Conservation (phyloP, 306 rosid species). For the Lablab purpureus region DNA sequence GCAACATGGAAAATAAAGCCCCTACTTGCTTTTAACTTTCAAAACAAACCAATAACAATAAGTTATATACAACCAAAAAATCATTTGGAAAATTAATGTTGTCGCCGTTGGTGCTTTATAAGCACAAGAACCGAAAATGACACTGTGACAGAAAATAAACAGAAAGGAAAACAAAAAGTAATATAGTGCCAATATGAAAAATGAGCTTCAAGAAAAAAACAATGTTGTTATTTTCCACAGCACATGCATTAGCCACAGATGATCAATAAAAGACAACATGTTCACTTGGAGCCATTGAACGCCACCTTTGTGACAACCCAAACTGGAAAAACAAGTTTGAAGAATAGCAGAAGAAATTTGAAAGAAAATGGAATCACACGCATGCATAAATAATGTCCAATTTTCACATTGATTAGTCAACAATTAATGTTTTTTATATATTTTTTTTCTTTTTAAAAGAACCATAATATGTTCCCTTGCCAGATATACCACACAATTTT, state of each 20-base stretch:
- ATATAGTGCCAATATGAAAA: background rate
- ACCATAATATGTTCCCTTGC: background rate
- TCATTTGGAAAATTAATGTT: background rate
- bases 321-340: background rate
- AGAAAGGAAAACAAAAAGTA: background rate
- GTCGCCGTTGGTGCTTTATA: background rate
- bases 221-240: slow-evolving; percentile 21
- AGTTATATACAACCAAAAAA: background rate
- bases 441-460: background rate
- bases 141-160: background rate
- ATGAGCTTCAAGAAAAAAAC: background rate
- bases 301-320: slow-evolving; percentile 4
- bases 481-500: no score
- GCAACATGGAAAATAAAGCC: slow-evolving; percentile 36
- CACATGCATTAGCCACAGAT: background rate
- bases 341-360: background rate
- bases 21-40: background rate
- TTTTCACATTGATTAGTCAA: slow-evolving; percentile 19
- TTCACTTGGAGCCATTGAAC: background rate
- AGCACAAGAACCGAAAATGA: slow-evolving; percentile 3
- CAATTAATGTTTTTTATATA: background rate
- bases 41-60: background rate
- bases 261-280: background rate
- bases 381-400: background rate
- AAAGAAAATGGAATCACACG: background rate